Evolutionary conservation across 495 filamentous ascomycete genomes (phyloP), one percentile per base, ranked within the genome.

Genomic region (Aspergillus egyptiacus): DNA sequence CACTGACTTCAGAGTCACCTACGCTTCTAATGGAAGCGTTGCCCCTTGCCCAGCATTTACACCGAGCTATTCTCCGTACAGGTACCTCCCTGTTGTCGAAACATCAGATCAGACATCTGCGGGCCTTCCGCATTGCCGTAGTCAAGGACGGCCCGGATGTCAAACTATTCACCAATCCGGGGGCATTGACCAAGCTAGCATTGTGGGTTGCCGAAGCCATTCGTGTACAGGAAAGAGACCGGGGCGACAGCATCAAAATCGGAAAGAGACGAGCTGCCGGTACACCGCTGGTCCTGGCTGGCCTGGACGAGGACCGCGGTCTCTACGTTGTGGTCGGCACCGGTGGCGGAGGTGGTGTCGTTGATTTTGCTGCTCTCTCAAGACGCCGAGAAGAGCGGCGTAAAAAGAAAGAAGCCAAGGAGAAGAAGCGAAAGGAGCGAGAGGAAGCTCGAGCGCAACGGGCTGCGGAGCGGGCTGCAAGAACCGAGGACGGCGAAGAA

Each of bases 81-180:
- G 93, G 94, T 28, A 91, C 89, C 4, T 82, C 88, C 1, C 71
- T 98, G 9, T 82, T 98, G 22, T 86, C 89, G 33, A 98, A 98
- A 67, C 84, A 85, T 32, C 93, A 96, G 61, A 96, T 98, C 54
- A 83, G 86, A 10, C 88, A 95, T 63, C 73, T 98, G 27, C 81
- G 86, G 6, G 86, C 90, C 6, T 98, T 96, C 67, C 86, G 93
- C 30, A 91, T 98, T 73, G 90, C 86, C 8, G 85, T 98, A 22
- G 91, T 98, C 56, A 95, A 94, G 59, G 93, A 97, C 60, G 87
- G 91, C 1, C 88, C 91, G 0, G 93, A 96, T 57, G 85, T 95
- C 5, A 67, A 78, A 32, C 76, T 95, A 7, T 98, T 98, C 66
- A 86, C 84, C 6, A 91, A 96, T 57, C 90, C 93, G 0, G 86